Percentiles rank a stretch among this genome's conserved stretches.
Conservation (phyloP, 768 basidiomycete species). For the Lentinula sp. region DNA sequence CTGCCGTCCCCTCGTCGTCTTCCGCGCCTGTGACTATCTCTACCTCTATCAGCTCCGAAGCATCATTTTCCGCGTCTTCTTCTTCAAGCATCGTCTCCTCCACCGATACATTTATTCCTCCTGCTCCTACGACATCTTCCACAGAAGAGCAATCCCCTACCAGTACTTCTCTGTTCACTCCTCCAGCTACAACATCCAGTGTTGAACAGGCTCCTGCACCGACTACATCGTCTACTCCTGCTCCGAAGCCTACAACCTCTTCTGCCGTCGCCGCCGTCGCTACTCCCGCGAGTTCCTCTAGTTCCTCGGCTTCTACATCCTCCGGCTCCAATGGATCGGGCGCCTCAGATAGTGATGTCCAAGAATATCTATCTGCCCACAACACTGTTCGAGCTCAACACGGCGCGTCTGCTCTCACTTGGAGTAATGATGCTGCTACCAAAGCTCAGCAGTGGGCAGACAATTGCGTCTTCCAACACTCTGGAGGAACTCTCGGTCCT, state of each 20-base stretch:
- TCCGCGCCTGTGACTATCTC: constrained; percentile 15
- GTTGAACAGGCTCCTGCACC: constrained; percentile 6
- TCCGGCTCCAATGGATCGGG: constrained; percentile 9
- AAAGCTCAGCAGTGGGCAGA: constrained; percentile 69
- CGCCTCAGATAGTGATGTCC: constrained; percentile 37
- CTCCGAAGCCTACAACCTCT: constrained; percentile 13
- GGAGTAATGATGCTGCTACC: constrained; percentile 53
- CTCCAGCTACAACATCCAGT: constrained; percentile 11
- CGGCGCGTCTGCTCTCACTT: constrained; percentile 57
- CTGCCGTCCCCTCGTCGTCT: constrained; percentile 9
- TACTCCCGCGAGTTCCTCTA: constrained; percentile 9
- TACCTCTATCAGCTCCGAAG: constrained; percentile 11
- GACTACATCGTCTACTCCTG: constrained; percentile 11
- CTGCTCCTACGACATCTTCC: not conserved
- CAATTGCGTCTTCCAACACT: constrained; percentile 63
- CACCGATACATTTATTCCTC: not conserved
- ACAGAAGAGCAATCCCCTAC: constrained; percentile 6
- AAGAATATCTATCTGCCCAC: constrained; percentile 51
- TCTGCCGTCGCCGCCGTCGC: constrained; percentile 10
- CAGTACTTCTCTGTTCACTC: constrained; percentile 11
- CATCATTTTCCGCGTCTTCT: constrained; percentile 4
- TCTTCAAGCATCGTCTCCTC: not conserved
- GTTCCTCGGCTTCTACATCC: constrained; percentile 8
- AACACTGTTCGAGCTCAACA: constrained; percentile 58
- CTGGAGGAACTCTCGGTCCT: constrained; percentile 55